Base-by-base conservation (phyloP, 441 rosid species). In the Jatropha podagrica region DNA sequence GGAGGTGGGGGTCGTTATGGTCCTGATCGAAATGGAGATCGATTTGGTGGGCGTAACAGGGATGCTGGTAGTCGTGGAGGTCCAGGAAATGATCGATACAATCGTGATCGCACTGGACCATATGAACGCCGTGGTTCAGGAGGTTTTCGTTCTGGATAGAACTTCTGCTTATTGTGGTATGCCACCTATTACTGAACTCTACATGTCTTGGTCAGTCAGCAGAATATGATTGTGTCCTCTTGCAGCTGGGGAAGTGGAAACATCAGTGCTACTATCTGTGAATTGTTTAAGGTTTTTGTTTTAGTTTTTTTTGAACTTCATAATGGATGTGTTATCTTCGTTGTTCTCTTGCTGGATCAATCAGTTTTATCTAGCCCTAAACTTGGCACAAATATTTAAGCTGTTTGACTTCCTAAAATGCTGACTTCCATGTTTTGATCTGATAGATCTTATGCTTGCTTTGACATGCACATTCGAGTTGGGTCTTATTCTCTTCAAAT, bases 1-100 rank as follows among this genome's bases (percentile, higher is more conserved):
- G 85, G 90, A 4, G 87, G 88, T 7, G 83, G 88, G n/a, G 75
- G 91, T 75, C 93, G 89, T 61, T 87, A 88, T 78, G 98, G 97
- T 67, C 98, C 97, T 80, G 97, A 92, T 70, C 81, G 98, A 17
- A 83, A 83, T 86, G 96, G 96, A 32, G 98, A 90, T 76, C 92
- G 98, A 23, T 76, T 74, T 80, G 86, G 97, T 12, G 91, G 90
- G 3, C 94, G 95, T 64, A 89, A 77, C 83, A 80, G 89, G 83
- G 98, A 92, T 80, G 71, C 79, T 73, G 92, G 95, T 58, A 77
- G 82, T 77, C 94, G 93, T 80, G 98, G 94, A 75, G 88, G 86
- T 77, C 63, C 87, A 71, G 97, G 94, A 82, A 79, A 82, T 77
- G 97, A 93, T 86, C 87, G 94, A 75, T 84, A 82, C 61, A 77